A percentile compares a stretch with the other conserved stretches of the same genome.
phyloP scores from a whole-genome alignment of 1,139 yeast genomes.

The Suhomyces bribrorum region DNA sequence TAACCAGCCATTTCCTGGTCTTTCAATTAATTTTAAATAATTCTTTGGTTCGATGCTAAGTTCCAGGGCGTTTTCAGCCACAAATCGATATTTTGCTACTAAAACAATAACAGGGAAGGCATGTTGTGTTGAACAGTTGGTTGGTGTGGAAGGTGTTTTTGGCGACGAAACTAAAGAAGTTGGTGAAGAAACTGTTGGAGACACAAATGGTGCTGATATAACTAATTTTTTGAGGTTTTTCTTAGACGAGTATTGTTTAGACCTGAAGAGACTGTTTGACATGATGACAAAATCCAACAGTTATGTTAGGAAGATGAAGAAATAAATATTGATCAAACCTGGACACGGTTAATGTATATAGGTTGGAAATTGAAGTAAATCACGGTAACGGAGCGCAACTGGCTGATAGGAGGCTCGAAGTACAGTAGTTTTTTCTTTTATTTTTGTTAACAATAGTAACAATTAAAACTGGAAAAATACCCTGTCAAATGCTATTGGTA shows the following conservation, averaged over 20 bases:
- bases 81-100: conserved; percentile 20
- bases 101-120: conserved; percentile 18
- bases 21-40: conserved; percentile 22
- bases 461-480: too few relatives aligned
- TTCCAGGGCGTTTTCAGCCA: conserved; percentile 20
- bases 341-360: conserved; percentile 1
- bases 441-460: conserved; percentile 5
- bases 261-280: conserved; percentile 32
- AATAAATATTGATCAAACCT: background rate
- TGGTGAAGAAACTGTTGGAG: conserved; percentile 7
- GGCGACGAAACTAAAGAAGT: conserved; percentile 6
- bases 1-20: conserved; percentile 30
- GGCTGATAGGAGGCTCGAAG: conserved; percentile 7
- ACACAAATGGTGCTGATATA: conserved; percentile 31
- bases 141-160: conserved; percentile 9
- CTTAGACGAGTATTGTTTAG: conserved; percentile 29
- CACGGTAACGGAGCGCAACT: conserved; percentile 8
- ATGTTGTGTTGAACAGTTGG: conserved; percentile 2
- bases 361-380: background rate
- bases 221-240: conserved; percentile 32
- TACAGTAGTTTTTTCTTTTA: conserved; percentile 1
- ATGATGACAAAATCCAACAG: conserved; percentile 15
- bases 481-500: too few relatives aligned
- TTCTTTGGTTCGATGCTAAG: conserved; percentile 20
- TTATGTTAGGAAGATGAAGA: background rate